Evolutionary conservation across 208 protist species (phyloP), one percentile per base, ranked within the genome.

Genomic region (Leishmania turanica): DNA sequence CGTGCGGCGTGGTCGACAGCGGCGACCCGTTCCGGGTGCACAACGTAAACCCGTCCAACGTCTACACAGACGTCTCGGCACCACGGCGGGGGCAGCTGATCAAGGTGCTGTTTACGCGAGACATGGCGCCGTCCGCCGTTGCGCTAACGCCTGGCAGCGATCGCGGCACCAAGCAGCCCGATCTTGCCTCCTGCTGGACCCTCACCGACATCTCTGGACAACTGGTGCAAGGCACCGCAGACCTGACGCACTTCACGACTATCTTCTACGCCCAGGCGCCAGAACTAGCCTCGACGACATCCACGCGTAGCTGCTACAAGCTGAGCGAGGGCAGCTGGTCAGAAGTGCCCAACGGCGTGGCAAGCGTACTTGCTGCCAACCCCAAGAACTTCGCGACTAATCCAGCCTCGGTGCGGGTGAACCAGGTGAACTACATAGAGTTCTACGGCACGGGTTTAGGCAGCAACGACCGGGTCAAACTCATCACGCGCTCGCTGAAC

Each of bases 81-180:
- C 92, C 93, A 19, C 91, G 95, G 34, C 88, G 91, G 49, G 95
- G 93, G 24, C 95, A 98, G 84, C 83, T 98, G 53, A 69, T 98
- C 54, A 54, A 79, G 34, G 87, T 97, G 37, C 69, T 76, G 72
- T 98, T 93, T 83, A 37, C 47, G 8, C 88, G 92, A 19, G 91
- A 94, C 78, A 81, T 73, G 34, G 84, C 90, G 47, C 60, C 76
- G 60, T 79, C 73, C 56, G 74, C 91, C 6, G 56, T 75, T 21
- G 72, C 72, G n/a, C 84, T 98, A 31, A 89, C 89, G 47, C 93
- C 95, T 1, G 89, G 84, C 62, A 77, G 56, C 49, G 95, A 98
- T 78, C 89, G 88, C 80, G 93, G 77, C 47, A 81, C 58, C 45
- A 91, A 89, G 77, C 77, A 88, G 75, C 68, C 84, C 42, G 79